Conservation (phyloP, 805 yeast genomes). For the Metschnikowia aberdeeniae region DNA sequence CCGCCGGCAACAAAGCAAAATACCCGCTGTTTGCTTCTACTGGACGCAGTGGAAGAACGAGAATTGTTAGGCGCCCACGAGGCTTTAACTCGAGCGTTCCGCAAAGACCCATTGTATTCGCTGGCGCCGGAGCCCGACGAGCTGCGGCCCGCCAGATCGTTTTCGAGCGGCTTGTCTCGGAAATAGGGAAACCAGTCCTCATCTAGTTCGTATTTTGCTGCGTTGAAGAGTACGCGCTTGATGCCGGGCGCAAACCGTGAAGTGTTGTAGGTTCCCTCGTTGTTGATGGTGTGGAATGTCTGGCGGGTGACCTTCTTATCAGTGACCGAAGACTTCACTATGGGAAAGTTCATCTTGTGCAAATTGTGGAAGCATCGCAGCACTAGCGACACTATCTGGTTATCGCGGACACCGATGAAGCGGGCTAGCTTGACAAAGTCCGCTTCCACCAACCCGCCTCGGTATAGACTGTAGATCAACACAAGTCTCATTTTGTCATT, state of each 20-base stretch:
- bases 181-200: conserved; percentile 66
- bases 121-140: not conserved
- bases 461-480: conserved; percentile 66
- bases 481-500: conserved; percentile 74
- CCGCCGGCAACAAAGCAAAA: conserved; percentile 89
- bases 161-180: conserved; percentile 66
- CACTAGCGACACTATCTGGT: conserved; percentile 54
- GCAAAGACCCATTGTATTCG: conserved; percentile 13
- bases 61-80: conserved; percentile 19
- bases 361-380: conserved; percentile 44
- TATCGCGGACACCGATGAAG: conserved; percentile 44
- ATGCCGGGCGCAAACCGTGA: conserved; percentile 73
- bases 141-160: conserved; percentile 29
- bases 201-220: conserved; percentile 49
- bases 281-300: conserved; percentile 53
- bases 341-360: conserved; percentile 51
- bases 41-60: conserved; percentile 15
- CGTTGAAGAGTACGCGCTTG: conserved; percentile 51
- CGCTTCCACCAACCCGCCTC: conserved; percentile 74
- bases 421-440: conserved; percentile 69
- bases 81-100: conserved; percentile 17
- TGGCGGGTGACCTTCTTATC: conserved; percentile 45
- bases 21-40: conserved; percentile 52
- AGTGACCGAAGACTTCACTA: conserved; percentile 41
- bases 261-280: conserved; percentile 53